Evolutionary conservation across 768 basidiomycete genomes (phyloP), one percentile per base, ranked within the genome.

Genomic region (Lactarius sanguifluus): DNA sequence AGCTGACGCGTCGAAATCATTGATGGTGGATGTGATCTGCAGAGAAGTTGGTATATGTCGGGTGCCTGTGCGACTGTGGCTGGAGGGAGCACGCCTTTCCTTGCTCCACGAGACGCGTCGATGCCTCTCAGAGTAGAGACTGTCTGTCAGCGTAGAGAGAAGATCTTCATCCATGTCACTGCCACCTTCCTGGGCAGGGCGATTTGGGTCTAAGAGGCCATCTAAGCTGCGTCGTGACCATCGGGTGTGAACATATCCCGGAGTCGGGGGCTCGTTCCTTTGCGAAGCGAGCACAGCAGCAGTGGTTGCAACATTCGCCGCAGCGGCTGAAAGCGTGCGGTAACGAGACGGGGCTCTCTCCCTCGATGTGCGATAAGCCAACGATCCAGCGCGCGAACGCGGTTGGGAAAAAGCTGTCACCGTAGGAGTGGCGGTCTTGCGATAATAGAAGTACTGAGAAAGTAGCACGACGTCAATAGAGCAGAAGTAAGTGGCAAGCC

Each of bases 401-500:
- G 80, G 61, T 59, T 76, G 81, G 23, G 74, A 70, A 61, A 80
- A 76, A 9, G 71, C 74, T 28, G 76, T 69, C 16, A 74, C 64
- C 9, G 76, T 73, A 1, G 79, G 76, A 60, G 78, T 79, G 38
- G 76, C 73, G 2, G 75, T 68, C 34, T 72, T 73, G 20, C 76
- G 74, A 72, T 94, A 96, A 78, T 96, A 91, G 73, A 87, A 79
- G 78, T 88, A 98, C 75, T 99, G 96, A 9, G 73, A 75, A 55
- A 96, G 79, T 30, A 98, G 81, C 36, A 82, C 79, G 59, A 86
- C 78, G 76, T 99, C 97, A 59, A 98, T 84, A 62, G 83, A 78
- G 72, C 91, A 90, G 74, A 98, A 99, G 76, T 99, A 99, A 0
- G 82, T 82, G 3, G 97, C 96, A 55, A 99, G 91, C 75, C 86